These are phyloP conservation scores for Tolypocladium inflatum DNA, from an alignment of 2,329 filamentous ascomycete species.

Conservation along the genomic window DNA sequence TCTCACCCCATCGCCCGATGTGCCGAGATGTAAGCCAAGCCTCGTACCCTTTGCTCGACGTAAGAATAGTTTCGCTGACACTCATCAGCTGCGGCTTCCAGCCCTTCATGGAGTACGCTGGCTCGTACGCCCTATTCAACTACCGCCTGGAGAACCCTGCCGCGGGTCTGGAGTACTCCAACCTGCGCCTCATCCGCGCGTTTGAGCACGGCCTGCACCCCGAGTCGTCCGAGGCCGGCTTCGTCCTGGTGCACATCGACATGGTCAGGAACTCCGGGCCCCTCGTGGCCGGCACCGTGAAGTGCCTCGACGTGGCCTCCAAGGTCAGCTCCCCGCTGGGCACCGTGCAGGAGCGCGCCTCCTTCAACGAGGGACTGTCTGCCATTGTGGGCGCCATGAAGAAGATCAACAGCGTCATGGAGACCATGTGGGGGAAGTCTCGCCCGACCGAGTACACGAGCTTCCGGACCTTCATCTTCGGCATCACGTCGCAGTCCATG, in stretches of 20 bases:
- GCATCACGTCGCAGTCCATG: constrained; percentile 88
- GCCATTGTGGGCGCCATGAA: constrained; percentile 49
- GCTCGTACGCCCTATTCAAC: constrained; percentile 60
- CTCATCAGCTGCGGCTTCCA: constrained; percentile 57
- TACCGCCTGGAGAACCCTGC: constrained; percentile 50
- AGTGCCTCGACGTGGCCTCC: constrained; percentile 49
- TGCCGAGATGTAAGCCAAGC: constrained; percentile 67
- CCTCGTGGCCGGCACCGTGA: constrained; percentile 63
- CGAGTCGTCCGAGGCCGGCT: constrained; percentile 82
- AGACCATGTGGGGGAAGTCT: constrained; percentile 85
- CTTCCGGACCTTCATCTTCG: constrained; percentile 96
- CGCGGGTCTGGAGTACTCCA: constrained; percentile 49
- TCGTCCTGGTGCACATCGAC: constrained; percentile 91
- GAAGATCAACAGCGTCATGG: constrained; percentile 72
- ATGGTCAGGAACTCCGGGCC: constrained; percentile 85
- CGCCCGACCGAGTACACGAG: constrained; percentile 75
- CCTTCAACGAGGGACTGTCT: constrained; percentile 55
- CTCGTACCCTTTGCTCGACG: not conserved
- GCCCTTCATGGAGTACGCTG: constrained; percentile 83
- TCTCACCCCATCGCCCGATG: constrained; percentile 75
- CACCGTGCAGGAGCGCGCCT: constrained; percentile 30
- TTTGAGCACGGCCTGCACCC: constrained; percentile 87
- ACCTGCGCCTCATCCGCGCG: constrained; percentile 76
- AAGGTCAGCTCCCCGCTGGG: constrained; percentile 16
- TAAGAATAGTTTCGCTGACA: not conserved